These are phyloP conservation scores for Candida corydali DNA, from an alignment of 805 yeast genomes.

Conservation along the genomic window DNA sequence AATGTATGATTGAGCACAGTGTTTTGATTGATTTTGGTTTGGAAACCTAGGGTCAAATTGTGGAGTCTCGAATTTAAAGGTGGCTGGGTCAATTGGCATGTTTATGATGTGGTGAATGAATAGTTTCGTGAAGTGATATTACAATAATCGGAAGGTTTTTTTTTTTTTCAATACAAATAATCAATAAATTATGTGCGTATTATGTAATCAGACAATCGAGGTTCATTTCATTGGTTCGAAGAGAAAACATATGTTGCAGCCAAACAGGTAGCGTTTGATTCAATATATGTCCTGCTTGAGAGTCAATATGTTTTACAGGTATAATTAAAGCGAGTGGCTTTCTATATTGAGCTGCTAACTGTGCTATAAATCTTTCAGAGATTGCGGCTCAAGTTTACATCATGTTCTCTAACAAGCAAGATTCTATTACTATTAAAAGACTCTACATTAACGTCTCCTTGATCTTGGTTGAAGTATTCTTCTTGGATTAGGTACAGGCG, in stretches of 20 bases:
- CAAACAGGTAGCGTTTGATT: too few relatives aligned
- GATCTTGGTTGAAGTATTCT: slow-evolving; percentile 8
- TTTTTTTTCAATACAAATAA: too few relatives aligned
- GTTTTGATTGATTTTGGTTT: slow-evolving; percentile 94
- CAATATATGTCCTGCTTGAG: not conserved
- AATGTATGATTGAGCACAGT: slow-evolving; percentile 96
- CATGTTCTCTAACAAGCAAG: too few relatives aligned
- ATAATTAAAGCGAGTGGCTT: too few relatives aligned
- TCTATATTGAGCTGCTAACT: too few relatives aligned
- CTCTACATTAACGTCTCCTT: slow-evolving; percentile 8
- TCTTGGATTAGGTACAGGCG: slow-evolving; percentile 7
- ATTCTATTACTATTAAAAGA: too few relatives aligned
- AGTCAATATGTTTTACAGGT: too few relatives aligned
- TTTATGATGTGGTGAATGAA: slow-evolving; percentile 7
- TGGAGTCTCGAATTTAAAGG: slow-evolving; percentile 39
- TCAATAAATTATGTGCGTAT: too few relatives aligned
- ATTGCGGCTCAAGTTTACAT: too few relatives aligned
- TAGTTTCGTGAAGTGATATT: not conserved
- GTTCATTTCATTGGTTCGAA: not conserved
- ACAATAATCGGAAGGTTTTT: slow-evolving; percentile 4
- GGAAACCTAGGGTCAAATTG: slow-evolving; percentile 92
- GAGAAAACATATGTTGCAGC: too few relatives aligned
- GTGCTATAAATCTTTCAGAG: too few relatives aligned
- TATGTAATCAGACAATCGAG: too few relatives aligned
- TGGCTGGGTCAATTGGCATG: slow-evolving; percentile 38